These are phyloP conservation scores for Coemansia sp. DNA, from an alignment of 192 early-diverging fungal genomes.

Conservation along the genomic window DNA sequence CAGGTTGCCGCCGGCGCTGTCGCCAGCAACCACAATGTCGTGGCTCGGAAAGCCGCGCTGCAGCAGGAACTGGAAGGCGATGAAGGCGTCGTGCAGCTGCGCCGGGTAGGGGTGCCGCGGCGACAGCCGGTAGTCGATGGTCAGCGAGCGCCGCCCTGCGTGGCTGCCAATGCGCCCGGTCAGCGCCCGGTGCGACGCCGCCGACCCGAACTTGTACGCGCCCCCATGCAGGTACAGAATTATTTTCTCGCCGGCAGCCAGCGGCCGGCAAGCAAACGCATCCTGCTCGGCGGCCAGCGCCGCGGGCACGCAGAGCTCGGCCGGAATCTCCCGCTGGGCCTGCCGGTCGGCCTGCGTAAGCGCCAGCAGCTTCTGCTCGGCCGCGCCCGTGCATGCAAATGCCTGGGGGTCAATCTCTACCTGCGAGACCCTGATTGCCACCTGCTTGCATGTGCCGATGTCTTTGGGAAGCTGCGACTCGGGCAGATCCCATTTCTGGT, in stretches of 20 bases:
- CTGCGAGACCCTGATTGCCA: constrained; percentile 10
- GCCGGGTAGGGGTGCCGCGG: constrained; percentile 54
- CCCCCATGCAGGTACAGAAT: constrained; percentile 80
- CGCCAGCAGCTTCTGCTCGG: constrained; percentile 17
- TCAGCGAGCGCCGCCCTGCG: constrained; percentile 29
- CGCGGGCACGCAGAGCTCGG: constrained; percentile 24
- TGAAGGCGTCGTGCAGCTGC: constrained; percentile 62
- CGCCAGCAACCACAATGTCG: constrained; percentile 64
- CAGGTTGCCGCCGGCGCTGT: constrained; percentile 72
- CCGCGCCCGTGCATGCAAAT: constrained; percentile 26
- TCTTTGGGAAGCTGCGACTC: constrained; percentile 7
- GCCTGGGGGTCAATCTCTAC: constrained; percentile 16
- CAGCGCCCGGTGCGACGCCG: constrained; percentile 52
- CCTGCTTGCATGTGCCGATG: constrained; percentile 17
- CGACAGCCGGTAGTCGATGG: constrained; percentile 48
- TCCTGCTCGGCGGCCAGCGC: neutral
- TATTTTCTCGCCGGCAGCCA: constrained; percentile 43
- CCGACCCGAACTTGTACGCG: constrained; percentile 57
- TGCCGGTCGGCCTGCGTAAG: constrained; percentile 18
- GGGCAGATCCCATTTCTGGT: constrained; percentile 20
- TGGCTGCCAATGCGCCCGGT: constrained; percentile 57
- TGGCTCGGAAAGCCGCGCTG: constrained; percentile 57
- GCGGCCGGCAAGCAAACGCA: constrained; percentile 21
- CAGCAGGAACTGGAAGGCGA: constrained; percentile 57
- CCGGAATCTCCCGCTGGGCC: constrained; percentile 13